phyloP scores from a whole-genome alignment of 441 rosid genomes.

The Populus hybrid region DNA sequence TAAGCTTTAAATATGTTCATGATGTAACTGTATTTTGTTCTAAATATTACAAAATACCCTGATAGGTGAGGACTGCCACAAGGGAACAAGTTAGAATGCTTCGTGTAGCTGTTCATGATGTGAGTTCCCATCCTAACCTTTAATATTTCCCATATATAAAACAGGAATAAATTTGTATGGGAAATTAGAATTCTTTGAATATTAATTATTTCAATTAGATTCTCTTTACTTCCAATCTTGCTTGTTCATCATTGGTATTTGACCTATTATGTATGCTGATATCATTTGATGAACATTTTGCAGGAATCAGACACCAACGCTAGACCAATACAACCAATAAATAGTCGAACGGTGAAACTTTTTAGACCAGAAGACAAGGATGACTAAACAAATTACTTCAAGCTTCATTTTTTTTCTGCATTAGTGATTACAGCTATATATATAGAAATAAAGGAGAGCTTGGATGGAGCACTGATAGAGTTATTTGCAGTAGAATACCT shows the following conservation, averaged over 20 bases:
- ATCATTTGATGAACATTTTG: background rate
- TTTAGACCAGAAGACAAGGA: slow-evolving; percentile 31
- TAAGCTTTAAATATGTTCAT: background rate
- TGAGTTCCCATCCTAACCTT: slow-evolving; percentile 24
- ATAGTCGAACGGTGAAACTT: slow-evolving; percentile 37
- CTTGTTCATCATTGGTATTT: background rate
- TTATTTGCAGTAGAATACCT: background rate
- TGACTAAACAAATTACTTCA: background rate
- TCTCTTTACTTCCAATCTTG: background rate
- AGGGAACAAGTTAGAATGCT: slow-evolving; percentile 52
- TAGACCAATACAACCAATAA: slow-evolving; percentile 50
- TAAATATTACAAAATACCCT: background rate
- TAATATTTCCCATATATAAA: background rate
- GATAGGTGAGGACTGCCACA: slow-evolving; percentile 58
- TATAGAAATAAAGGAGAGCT: background rate
- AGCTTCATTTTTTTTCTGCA: background rate
- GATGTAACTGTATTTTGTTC: background rate
- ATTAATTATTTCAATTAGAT: background rate
- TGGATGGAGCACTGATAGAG: background rate
- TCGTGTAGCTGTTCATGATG: slow-evolving; percentile 78
- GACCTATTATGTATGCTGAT: too few species aligned
- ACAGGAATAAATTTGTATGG: background rate
- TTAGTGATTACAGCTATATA: background rate
- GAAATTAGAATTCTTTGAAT: background rate
- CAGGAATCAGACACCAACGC: slow-evolving; percentile 72